Base-by-base conservation (phyloP, 345 rosid genomes). In the Crucihimalaya himalaica region DNA sequence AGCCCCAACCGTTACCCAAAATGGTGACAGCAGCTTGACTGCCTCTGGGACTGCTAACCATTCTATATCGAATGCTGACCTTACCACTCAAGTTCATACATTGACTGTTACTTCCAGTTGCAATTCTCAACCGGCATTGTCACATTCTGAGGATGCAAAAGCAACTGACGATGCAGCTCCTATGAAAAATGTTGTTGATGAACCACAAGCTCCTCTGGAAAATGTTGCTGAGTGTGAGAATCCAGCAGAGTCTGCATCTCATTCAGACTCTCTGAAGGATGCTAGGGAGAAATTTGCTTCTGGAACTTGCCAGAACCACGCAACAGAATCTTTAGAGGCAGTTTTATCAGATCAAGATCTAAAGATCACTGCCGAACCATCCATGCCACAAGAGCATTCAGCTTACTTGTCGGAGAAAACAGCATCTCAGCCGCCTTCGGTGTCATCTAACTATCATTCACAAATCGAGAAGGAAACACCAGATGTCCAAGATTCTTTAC, bases 91-190 rank as follows among this genome's bases (percentile, higher is more conserved):
- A 52, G 69, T 5, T 25, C 50, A 31, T 51, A 66, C 57, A 28
- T 12, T 75, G 62, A 68, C 8, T 32, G 58, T 29, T 31, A 53
- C 51, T 62, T 69, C 70, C 29, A 40, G 29, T 42, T 14, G 69
- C 37, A 50, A 66, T 42, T 60, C 39, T 23, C 63, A 28, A 6
- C 21, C 16, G 40, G 23, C 12, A n/a, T 25, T 15, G 29, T 40
- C 50, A 74, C 45, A 58, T 40, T 67, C 40, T 59, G 68, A 51
- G 67, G 50, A 29, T 67, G 54, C 47, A 40, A 74, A 66, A 66
- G 45, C 43, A 61, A 23, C 57, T 31, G 74, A 75, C 45, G 74
- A 45, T 75, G 64, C 15, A 61, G 63, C 29, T 45, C 20, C 20
- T 46, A 8, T 0, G 11, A 9, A 8, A 46, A 46, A 54, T 43